Conservation (phyloP, 2,329 filamentous ascomycete species). For the Cytospora schulzeri region DNA sequence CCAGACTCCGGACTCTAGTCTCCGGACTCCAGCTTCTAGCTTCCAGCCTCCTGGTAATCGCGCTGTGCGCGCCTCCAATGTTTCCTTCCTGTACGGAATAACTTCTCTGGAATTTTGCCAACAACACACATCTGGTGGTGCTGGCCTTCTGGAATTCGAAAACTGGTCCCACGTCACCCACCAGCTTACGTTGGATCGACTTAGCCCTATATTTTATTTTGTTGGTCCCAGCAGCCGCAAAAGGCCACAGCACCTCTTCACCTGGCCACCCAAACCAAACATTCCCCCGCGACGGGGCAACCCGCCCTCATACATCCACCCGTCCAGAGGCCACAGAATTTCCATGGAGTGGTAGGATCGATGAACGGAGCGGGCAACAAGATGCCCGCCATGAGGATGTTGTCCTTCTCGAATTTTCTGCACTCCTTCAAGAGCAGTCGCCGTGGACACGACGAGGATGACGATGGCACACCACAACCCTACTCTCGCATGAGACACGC, state of each 20-base stretch:
- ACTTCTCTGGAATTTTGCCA: not conserved
- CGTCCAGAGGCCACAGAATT: not conserved
- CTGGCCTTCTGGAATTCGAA: not conserved
- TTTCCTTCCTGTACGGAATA: slow-evolving; percentile 21
- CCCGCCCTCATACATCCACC: not conserved
- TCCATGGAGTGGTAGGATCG: slow-evolving; percentile 26
- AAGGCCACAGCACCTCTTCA: not conserved
- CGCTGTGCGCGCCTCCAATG: slow-evolving; percentile 13
- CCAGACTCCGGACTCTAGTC: not conserved
- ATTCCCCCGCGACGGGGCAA: slow-evolving; percentile 4
- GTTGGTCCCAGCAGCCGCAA: not conserved
- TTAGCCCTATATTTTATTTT: not conserved
- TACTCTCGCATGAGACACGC: slow-evolving; percentile 52
- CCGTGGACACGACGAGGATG: slow-evolving; percentile 27
- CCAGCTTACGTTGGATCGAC: not conserved
- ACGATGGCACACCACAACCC: slow-evolving; percentile 32
- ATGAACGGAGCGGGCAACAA: slow-evolving; percentile 31
- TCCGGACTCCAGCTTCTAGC: slow-evolving; percentile 1
- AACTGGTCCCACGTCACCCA: not conserved
- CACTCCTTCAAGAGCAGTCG: slow-evolving; percentile 37
- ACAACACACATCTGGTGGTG: slow-evolving; percentile 7
- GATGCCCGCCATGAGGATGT: slow-evolving; percentile 35
- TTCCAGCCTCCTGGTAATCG: slow-evolving; percentile 8
- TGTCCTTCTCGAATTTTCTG: slow-evolving; percentile 36
- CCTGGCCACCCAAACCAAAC: not conserved